Conservation (phyloP, 495 filamentous ascomycete species). For the Massariosphaeria phaeospora region DNA sequence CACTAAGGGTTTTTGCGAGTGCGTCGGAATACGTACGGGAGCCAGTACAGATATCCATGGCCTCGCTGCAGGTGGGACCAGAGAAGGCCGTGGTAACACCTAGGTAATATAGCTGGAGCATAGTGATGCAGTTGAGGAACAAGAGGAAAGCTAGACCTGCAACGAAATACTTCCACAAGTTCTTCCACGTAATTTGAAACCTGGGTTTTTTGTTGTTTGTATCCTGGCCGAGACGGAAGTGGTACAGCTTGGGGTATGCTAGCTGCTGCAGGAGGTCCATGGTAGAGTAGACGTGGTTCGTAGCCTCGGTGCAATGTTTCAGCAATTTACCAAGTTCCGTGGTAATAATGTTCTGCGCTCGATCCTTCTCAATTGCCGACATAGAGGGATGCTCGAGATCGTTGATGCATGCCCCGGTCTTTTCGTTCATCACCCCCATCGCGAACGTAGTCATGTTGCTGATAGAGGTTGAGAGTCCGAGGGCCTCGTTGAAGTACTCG, state of each 20-base stretch:
- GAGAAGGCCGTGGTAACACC: neutral
- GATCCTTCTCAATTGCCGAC: neutral
- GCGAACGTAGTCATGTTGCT: neutral
- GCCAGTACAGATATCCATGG: neutral
- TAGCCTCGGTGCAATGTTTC: conserved; percentile 3
- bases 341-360: neutral
- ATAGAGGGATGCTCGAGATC: neutral
- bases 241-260: neutral
- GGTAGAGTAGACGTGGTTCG: neutral
- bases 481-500: neutral
- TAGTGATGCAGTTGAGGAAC: neutral
- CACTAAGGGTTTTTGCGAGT: neutral
- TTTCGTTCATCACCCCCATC: neutral
- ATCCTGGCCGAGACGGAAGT: neutral
- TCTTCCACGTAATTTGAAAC: too few species aligned
- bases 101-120: neutral
- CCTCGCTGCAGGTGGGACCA: neutral
- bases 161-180: neutral
- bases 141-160: neutral
- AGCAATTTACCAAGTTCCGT: conserved; percentile 3
- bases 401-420: neutral
- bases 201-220: neutral
- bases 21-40: too few species aligned
- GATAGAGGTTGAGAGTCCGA: neutral
- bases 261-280: neutral